phyloP scores from a whole-genome alignment of 768 basidiomycete genomes.

The Peribolospora kevripleyi region DNA sequence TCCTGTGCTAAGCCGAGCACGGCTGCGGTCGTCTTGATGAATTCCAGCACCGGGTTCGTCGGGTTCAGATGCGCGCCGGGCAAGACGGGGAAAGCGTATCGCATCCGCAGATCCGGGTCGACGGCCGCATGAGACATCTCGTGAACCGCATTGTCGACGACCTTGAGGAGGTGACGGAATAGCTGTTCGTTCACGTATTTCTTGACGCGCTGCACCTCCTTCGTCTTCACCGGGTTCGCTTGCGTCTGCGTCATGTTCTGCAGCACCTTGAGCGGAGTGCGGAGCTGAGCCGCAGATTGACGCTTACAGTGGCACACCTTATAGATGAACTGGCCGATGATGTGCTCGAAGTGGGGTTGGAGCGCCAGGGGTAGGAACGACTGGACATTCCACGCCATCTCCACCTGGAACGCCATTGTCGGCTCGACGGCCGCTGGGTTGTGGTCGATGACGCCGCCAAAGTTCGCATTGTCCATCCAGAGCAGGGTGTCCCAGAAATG shows the following conservation, averaged over 20 bases:
- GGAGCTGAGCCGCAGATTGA: conserved; percentile 31
- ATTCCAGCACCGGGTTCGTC: conserved; percentile 61
- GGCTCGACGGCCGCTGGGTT: conserved; percentile 41
- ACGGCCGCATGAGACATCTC: conserved; percentile 15
- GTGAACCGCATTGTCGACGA: conserved; percentile 35
- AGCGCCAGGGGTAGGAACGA: conserved; percentile 63
- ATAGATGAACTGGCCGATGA: conserved; percentile 59
- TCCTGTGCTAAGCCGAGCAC: conserved; percentile 55
- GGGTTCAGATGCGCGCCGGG: conserved; percentile 65
- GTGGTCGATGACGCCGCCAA: conserved; percentile 67
- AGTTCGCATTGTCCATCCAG: conserved; percentile 88
- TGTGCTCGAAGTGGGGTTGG: conserved; percentile 46
- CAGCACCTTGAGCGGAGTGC: conserved; percentile 48
- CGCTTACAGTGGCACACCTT: conserved; percentile 46
- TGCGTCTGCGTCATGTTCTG: conserved; percentile 33
- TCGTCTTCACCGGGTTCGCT: conserved; percentile 40
- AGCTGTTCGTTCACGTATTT: conserved; percentile 58
- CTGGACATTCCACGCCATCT: conserved; percentile 62
- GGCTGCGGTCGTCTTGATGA: conserved; percentile 66
- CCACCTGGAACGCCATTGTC: conserved; percentile 51
- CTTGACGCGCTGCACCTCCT: conserved; percentile 41
- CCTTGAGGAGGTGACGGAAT: conserved; percentile 51
- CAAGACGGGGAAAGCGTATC: conserved; percentile 54
- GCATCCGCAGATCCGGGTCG: conserved; percentile 6
- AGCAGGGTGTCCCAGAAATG: conserved; percentile 81